Conservation (phyloP, 2,329 filamentous ascomycete species). For the Colletotrichum tabaci region DNA sequence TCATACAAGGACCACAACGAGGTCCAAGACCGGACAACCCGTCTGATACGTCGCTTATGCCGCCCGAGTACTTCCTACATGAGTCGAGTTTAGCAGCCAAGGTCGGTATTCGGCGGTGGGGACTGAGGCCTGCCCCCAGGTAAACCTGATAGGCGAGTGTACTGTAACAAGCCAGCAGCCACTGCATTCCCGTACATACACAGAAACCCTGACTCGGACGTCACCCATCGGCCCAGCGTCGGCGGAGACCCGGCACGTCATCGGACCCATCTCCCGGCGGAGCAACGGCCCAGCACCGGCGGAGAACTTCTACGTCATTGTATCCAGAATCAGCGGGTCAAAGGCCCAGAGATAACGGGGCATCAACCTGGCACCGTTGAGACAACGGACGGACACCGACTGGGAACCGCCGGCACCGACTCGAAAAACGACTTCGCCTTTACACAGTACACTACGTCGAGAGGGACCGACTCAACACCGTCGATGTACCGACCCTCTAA, state of each 20-base stretch:
- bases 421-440: constrained; percentile 18
- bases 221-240: constrained; percentile 30
- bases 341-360: constrained; percentile 37
- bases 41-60: constrained; percentile 9
- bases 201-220: constrained; percentile 35
- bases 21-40: background rate
- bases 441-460: background rate
- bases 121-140: constrained; percentile 4
- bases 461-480: constrained; percentile 28
- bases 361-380: constrained; percentile 40
- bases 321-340: constrained; percentile 34
- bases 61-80: background rate
- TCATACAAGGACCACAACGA: background rate
- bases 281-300: constrained; percentile 36
- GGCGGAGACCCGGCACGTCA: constrained; percentile 42
- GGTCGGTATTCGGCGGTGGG: background rate
- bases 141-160: too few relatives aligned
- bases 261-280: constrained; percentile 36
- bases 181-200: background rate
- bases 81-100: constrained; percentile 3
- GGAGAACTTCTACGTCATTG: constrained; percentile 41
- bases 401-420: constrained; percentile 38
- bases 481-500: constrained; percentile 13
- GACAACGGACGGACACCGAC: constrained; percentile 38
- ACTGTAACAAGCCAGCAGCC: background rate